These are phyloP conservation scores for Claviceps capensis DNA, from an alignment of 2,329 filamentous ascomycete genomes.

Conservation along the genomic window DNA sequence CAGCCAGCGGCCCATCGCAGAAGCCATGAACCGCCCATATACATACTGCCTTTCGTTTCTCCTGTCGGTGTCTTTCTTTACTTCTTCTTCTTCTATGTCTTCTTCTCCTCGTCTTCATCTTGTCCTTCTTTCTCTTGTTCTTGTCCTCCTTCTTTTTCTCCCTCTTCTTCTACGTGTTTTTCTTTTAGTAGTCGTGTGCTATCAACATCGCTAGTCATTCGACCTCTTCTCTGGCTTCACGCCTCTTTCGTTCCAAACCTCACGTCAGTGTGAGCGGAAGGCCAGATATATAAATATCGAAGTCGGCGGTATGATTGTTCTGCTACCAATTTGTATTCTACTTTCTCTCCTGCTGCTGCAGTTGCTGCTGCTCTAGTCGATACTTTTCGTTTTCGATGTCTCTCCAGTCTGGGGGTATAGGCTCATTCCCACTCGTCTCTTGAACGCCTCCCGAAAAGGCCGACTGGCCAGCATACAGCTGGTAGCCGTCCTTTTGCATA, in stretches of 20 bases:
- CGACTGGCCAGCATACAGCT: slow-evolving; percentile 67
- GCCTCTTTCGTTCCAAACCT: no score
- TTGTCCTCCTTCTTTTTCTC: no score
- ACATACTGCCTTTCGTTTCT: not conserved
- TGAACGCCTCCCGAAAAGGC: slow-evolving; percentile 53
- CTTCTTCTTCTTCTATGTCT: not conserved
- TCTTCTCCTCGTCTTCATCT: no score
- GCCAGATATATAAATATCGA: not conserved
- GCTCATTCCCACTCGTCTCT: slow-evolving; percentile 55
- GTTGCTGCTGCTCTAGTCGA: slow-evolving; percentile 19
- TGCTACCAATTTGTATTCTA: not conserved
- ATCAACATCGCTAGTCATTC: no score
- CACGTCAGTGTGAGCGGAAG: no score
- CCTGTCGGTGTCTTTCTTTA: not conserved
- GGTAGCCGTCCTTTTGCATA: slow-evolving; percentile 39
- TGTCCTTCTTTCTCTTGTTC: no score
- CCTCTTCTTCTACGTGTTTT: no score
- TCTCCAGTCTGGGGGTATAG: slow-evolving; percentile 45
- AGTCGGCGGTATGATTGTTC: not conserved
- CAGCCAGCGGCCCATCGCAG: no score
- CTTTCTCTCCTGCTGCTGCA: slow-evolving; percentile 10
- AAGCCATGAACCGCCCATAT: no score
- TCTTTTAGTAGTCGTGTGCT: no score
- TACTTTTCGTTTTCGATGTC: slow-evolving; percentile 52
- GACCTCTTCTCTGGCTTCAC: no score